These are phyloP conservation scores for Ogataea haglerorum DNA, from an alignment of 805 yeast genomes.

Conservation along the genomic window DNA sequence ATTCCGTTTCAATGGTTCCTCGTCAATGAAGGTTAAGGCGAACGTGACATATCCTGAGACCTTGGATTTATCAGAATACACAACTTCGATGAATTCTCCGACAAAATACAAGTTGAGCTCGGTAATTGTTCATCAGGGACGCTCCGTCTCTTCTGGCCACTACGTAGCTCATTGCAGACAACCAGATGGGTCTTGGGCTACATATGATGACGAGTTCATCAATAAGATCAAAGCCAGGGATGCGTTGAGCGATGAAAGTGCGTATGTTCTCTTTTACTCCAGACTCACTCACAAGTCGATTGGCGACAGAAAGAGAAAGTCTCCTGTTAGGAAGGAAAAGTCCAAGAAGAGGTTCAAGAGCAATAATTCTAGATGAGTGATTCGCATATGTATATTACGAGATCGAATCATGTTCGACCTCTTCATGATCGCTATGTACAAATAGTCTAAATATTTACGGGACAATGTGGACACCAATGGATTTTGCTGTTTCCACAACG, in stretches of 20 bases:
- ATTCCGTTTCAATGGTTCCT: conserved; percentile 78
- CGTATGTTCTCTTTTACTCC: conserved; percentile 85
- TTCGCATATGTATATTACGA: conserved; percentile 13
- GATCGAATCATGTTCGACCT: conserved; percentile 7
- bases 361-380: conserved; percentile 7
- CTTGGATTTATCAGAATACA: conserved; percentile 67
- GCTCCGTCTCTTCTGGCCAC: conserved; percentile 90
- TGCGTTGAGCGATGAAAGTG: conserved; percentile 80
- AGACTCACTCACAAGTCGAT: conserved; percentile 59
- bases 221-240: conserved; percentile 67
- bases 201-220: conserved; percentile 90
- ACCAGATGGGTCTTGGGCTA: conserved; percentile 90
- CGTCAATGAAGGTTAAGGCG: conserved; percentile 82
- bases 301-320: conserved; percentile 16
- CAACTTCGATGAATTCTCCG: conserved; percentile 42
- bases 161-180: conserved; percentile 88
- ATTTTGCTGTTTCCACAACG: conserved; percentile 82
- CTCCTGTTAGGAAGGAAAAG: conserved; percentile 5
- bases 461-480: conserved; percentile 75
- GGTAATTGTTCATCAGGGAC: conserved; percentile 91
- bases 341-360: conserved; percentile 15
- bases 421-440: conserved; percentile 13
- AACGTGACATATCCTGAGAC: conserved; percentile 76
- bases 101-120: conserved; percentile 68
- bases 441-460: conserved; percentile 6